A percentile compares a stretch with the other conserved stretches of the same genome.
These are phyloP conservation scores for Bombardia bombarda DNA, from an alignment of 495 filamentous ascomycete genomes.

Conservation along the genomic window DNA sequence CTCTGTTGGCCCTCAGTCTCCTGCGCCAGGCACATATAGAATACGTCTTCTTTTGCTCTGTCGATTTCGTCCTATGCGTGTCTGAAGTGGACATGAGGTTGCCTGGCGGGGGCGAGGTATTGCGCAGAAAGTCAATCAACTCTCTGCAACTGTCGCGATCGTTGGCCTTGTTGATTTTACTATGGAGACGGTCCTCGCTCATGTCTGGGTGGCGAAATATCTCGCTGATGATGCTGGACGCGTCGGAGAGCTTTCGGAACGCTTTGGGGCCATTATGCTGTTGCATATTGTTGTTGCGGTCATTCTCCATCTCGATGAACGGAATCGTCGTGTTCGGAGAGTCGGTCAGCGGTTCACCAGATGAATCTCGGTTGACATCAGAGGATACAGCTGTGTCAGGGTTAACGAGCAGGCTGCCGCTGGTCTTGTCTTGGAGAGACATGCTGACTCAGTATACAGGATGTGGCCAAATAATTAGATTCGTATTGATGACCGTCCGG, in stretches of 20 bases:
- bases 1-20: constrained; percentile 2
- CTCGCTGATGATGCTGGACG: constrained; percentile 16
- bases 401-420: neutral
- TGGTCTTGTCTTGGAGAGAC: neutral
- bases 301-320: constrained; percentile 4
- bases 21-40: constrained; percentile 5
- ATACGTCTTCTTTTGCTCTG: constrained; percentile 4
- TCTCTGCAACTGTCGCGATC: constrained; percentile 15
- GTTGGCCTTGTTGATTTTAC: constrained; percentile 14
- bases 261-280: constrained; percentile 8
- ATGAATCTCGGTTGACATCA: neutral
- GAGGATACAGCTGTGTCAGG: neutral
- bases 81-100: constrained; percentile 34
- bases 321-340: neutral
- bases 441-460: neutral
- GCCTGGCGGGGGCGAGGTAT: constrained; percentile 26
- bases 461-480: no score
- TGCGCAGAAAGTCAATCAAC: constrained; percentile 34
- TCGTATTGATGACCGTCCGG: no score
- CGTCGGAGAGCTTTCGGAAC: constrained; percentile 13
- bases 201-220: constrained; percentile 17
- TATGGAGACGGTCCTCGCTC: constrained; percentile 9
- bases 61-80: neutral
- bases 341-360: neutral
- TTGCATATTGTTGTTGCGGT: constrained; percentile 5